Evolutionary conservation across 2,329 filamentous ascomycete genomes (phyloP).

Genomic region (Periconia sp.): DNA sequence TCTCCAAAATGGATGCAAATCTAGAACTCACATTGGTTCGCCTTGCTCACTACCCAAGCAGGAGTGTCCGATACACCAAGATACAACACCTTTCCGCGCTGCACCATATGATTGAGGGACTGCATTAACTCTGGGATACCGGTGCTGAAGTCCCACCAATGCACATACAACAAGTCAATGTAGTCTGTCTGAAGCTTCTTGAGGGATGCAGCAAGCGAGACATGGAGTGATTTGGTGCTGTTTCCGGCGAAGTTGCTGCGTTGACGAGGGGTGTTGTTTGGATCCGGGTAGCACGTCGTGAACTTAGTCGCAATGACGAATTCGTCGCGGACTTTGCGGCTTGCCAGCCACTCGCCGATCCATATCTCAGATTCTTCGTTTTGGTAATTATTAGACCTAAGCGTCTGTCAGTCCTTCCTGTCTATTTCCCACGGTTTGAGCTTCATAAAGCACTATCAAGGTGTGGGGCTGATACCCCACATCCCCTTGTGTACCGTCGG

Average conservation of each 20-base stretch:
- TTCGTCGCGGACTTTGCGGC: conserved; percentile 53
- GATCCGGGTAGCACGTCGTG: conserved; percentile 41
- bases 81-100: conserved; percentile 47
- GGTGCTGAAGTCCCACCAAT: conserved; percentile 51
- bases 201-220: conserved; percentile 47
- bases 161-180: conserved; percentile 49
- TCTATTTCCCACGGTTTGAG: too few relatives aligned
- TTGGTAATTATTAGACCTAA: conserved; percentile 57
- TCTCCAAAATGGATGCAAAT: not conserved
- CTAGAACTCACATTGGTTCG: conserved; percentile 49
- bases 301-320: conserved; percentile 64
- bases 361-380: conserved; percentile 55
- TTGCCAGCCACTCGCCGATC: conserved; percentile 60
- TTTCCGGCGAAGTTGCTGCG: conserved; percentile 53
- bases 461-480: too few relatives aligned
- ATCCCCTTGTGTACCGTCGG: too few relatives aligned
- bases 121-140: conserved; percentile 47
- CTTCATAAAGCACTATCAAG: too few relatives aligned
- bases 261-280: conserved; percentile 29
- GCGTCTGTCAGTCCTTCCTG: too few relatives aligned
- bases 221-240: conserved; percentile 44
- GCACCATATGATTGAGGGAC: conserved; percentile 41
- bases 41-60: conserved; percentile 53
- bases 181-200: conserved; percentile 51
- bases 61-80: conserved; percentile 47